Evolutionary conservation across 1,139 yeast species (phyloP).

Genomic region (Pichia sp.): DNA sequence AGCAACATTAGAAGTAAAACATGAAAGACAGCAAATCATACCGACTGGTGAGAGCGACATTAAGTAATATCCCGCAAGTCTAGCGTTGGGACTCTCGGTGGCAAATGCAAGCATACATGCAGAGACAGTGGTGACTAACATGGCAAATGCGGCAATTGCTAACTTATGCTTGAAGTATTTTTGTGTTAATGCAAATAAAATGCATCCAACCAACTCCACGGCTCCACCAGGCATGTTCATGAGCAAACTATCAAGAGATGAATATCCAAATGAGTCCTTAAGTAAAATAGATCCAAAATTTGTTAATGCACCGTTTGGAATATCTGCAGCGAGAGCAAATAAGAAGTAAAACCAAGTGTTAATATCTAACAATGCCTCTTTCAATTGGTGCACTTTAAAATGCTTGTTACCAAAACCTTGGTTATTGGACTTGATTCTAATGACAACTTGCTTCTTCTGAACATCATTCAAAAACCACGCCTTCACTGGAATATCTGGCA

Average conservation of each 20-base stretch:
- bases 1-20: conserved; percentile 50
- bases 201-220: conserved; percentile 29
- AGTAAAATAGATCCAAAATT: conserved; percentile 28
- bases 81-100: conserved; percentile 26
- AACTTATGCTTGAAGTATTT: conserved; percentile 31
- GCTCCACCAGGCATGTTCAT: conserved; percentile 37
- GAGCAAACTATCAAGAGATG: conserved; percentile 24
- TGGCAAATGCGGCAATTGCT: conserved; percentile 38
- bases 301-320: conserved; percentile 36
- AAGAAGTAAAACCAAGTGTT: conserved; percentile 35
- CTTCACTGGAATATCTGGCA: conserved; percentile 35
- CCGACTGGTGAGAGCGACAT: conserved; percentile 28
- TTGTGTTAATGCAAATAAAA: conserved; percentile 33
- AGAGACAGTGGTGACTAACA: conserved; percentile 32
- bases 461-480: conserved; percentile 36
- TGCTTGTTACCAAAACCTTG: conserved; percentile 42
- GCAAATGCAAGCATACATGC: conserved; percentile 46
- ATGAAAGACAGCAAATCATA: conserved; percentile 37
- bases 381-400: conserved; percentile 36
- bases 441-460: conserved; percentile 33
- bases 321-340: conserved; percentile 27
- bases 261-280: conserved; percentile 22
- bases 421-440: conserved; percentile 32
- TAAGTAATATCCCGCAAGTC: conserved; percentile 38
- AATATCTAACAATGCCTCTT: conserved; percentile 37